Evolutionary conservation across 164 flowering plant species (phyloP), one percentile per base, ranked within the genome.

Genomic region (Dillenia turbinata): DNA sequence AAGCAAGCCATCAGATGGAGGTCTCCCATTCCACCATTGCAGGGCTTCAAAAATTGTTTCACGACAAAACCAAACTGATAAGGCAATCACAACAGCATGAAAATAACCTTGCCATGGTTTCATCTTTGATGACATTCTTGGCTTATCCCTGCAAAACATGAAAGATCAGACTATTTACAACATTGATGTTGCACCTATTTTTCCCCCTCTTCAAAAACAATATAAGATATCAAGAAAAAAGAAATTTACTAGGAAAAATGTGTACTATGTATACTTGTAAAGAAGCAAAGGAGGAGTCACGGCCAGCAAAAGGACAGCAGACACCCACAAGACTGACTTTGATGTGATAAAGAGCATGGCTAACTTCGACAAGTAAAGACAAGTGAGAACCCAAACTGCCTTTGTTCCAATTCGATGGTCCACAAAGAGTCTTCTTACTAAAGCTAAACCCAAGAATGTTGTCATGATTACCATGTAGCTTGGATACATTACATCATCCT

Each of bases 41-140:
- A 94, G 86, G 66, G 91, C 96, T 77, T 94, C 99, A 78, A 91
- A 92, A 62, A 94, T 83, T 22, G 99, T 81, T 75, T 89, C 97
- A 52, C 96, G 88, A 66, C 86, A 94, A 73, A 94, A 77, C 97
- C 96, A 94, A 40, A 92, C 90, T 10, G 97, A 79, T 52, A 94
- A 56, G 60, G 89, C 85, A 75, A 94, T 87, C 55, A 92, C 87
- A 52, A 69, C 77, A 65, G 90, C 96, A 78, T 94, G 99, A 33
- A 76, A 73, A 78, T 86, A 86, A 66, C 94, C 99, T 77, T 94
- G 99, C 96, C 96, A 92, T 44, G 88, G 56, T 73, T 83, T 84
- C 99, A 94, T 94, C 75, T 83, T 91, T 57, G 90, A 82, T 56
- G 75, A 81, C 49, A 78, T 64, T 76, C 81, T 84, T 56, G 88